phyloP scores from a whole-genome alignment of 2,329 filamentous ascomycete genomes.

The Xylaria sp. region DNA sequence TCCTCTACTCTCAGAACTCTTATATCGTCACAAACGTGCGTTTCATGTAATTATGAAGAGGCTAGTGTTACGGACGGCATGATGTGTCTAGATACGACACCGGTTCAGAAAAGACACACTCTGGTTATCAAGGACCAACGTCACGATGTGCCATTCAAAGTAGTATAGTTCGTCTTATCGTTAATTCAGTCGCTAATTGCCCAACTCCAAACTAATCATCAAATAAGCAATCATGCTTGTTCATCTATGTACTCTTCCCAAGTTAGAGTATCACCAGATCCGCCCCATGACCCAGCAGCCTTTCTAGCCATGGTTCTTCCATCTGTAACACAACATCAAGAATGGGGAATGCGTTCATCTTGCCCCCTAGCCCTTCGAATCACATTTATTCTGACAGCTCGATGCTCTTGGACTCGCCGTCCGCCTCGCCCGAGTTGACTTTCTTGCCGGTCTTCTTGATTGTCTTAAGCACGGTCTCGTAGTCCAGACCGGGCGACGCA shows the following conservation, averaged over 20 bases:
- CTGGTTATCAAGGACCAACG: neutral
- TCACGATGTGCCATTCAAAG: conserved; percentile 4
- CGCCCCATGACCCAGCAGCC: neutral
- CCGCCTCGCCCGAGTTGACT: conserved; percentile 79
- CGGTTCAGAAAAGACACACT: neutral
- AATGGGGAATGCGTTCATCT: neutral
- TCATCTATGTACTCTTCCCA: neutral
- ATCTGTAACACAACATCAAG: neutral
- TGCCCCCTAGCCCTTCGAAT: neutral
- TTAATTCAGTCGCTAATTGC: conserved; percentile 14
- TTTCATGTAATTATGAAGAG: neutral
- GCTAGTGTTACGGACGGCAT: neutral
- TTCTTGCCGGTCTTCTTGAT: conserved; percentile 97
- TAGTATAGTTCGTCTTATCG: conserved; percentile 1
- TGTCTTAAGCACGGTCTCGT: conserved; percentile 83
- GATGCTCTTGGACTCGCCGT: conserved; percentile 68
- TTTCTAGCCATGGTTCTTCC: neutral
- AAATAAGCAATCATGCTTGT: conserved; percentile 10
- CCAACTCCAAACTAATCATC: conserved; percentile 25
- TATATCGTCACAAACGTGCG: neutral
- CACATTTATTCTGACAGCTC: conserved; percentile 54
- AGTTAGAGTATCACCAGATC: neutral
- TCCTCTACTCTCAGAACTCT: neutral
- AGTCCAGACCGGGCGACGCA: conserved; percentile 74
- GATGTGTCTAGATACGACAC: neutral